Conservation (phyloP, 2,329 filamentous ascomycete species). For the Fusarium falciforme region DNA sequence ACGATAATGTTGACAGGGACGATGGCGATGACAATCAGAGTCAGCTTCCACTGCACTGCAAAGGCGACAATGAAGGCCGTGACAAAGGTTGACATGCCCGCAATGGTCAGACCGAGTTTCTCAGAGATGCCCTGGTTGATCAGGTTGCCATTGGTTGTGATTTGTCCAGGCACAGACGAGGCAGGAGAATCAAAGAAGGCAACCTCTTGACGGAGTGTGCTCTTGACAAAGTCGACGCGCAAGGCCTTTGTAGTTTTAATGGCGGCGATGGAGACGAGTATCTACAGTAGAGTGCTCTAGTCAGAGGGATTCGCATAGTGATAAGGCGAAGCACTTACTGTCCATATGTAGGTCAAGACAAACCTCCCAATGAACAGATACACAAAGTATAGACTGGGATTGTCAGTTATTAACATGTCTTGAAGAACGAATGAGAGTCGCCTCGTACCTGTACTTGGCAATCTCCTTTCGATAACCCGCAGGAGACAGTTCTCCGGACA, state of each 20-base stretch:
- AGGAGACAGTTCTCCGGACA: conserved; percentile 55
- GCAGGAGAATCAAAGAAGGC: conserved; percentile 64
- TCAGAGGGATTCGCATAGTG: not conserved
- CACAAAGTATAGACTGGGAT: conserved; percentile 63
- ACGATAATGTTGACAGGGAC: conserved; percentile 57
- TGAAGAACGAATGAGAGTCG: not conserved
- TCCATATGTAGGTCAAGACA: conserved; percentile 64
- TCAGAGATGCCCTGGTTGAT: conserved; percentile 59
- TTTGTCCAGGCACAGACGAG: conserved; percentile 57
- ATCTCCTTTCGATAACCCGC: conserved; percentile 62
- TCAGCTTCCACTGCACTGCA: conserved; percentile 55
- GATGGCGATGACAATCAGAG: conserved; percentile 58
- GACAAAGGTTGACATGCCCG: conserved; percentile 54
- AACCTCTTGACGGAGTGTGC: conserved; percentile 62
- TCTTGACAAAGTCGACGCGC: conserved; percentile 53
- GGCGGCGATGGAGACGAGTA: conserved; percentile 52
- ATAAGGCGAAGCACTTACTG: conserved; percentile 50
- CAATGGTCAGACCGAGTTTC: conserved; percentile 56
- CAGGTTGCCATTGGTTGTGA: conserved; percentile 61
- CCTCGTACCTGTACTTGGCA: conserved; percentile 54
- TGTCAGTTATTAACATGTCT: not conserved
- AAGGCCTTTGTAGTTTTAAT: conserved; percentile 52
- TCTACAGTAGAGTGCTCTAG: conserved; percentile 29
- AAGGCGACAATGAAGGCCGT: conserved; percentile 56
- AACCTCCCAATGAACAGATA: conserved; percentile 69